Percentiles rank a stretch among this genome's conserved stretches.
Conservation (phyloP, 2,329 filamentous ascomycete species). For the Fusarium humuli region DNA sequence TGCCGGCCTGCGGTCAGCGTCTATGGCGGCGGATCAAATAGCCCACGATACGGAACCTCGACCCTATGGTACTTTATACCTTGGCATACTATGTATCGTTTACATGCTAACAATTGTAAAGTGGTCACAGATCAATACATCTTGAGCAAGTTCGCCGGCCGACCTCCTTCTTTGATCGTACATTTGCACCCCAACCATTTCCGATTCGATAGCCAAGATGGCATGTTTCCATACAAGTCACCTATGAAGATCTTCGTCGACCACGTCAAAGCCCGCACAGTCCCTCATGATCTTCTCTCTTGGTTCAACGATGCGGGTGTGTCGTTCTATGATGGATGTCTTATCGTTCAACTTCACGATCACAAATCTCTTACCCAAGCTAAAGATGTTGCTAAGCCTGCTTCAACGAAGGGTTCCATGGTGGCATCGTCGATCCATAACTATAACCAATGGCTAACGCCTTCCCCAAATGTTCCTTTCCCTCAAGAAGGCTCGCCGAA, state of each 20-base stretch:
- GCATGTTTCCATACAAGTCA: constrained; percentile 90
- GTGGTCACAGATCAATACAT: constrained; percentile 82
- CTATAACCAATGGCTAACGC: constrained; percentile 88
- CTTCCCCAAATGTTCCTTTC: constrained; percentile 85
- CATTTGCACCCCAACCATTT: constrained; percentile 90
- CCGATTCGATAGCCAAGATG: constrained; percentile 92
- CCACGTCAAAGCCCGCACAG: constrained; percentile 78
- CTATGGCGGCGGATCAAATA: constrained; percentile 58
- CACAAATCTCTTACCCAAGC: constrained; percentile 75
- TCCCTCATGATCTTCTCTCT: constrained; percentile 90
- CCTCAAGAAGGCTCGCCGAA: constrained; percentile 67
- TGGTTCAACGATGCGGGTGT: constrained; percentile 79
- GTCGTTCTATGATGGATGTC: constrained; percentile 90
- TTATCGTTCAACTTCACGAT: constrained; percentile 95
- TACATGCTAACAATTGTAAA: constrained; percentile 52
- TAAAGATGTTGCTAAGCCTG: constrained; percentile 66
- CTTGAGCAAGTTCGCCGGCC: constrained; percentile 81
- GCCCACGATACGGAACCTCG: constrained; percentile 57
- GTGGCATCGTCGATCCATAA: constrained; percentile 89
- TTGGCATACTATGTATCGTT: neutral
- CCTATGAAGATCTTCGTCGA: constrained; percentile 87
- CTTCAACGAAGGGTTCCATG: constrained; percentile 69
- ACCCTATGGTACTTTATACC: constrained; percentile 61
- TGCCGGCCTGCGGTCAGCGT: constrained; percentile 62
- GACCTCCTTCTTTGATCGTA: constrained; percentile 84